Evolutionary conservation across 2,329 filamentous ascomycete genomes (phyloP).

Genomic region (Drechslerella coelobrocha): DNA sequence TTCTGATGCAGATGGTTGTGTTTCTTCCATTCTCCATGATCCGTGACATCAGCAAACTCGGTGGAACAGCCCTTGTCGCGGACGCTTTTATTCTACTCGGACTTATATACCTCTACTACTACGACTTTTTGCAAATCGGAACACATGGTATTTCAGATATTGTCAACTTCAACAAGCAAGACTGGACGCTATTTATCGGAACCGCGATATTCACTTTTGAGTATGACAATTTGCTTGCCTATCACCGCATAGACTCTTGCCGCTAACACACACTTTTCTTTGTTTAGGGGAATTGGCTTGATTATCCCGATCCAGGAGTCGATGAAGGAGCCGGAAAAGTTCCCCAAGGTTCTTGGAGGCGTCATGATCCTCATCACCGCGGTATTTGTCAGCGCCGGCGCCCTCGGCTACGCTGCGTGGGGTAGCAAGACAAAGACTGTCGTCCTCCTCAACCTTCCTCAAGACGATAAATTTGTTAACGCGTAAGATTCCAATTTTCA

Average conservation of each 20-base stretch:
- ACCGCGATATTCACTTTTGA: constrained; percentile 99
- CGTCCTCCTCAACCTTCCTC: constrained; percentile 91
- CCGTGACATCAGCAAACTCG: constrained; percentile 95
- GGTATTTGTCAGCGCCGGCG: constrained; percentile 88
- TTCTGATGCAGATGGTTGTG: constrained; percentile 91
- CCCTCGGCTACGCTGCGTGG: constrained; percentile 93
- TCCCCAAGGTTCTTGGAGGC: constrained; percentile 82
- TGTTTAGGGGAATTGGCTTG: constrained; percentile 75
- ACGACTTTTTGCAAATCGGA: constrained; percentile 83
- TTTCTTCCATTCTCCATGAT: constrained; percentile 94
- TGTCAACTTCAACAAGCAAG: constrained; percentile 82
- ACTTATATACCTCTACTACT: constrained; percentile 93
- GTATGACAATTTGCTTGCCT: not conserved
- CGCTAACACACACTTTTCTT: constrained; percentile 5
- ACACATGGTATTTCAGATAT: constrained; percentile 78
- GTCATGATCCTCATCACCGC: constrained; percentile 96
- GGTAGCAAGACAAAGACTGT: constrained; percentile 95
- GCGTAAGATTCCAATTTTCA: constrained; percentile 58
- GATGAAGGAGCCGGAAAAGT: constrained; percentile 89
- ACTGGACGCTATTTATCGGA: constrained; percentile 98
- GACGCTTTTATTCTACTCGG: constrained; percentile 94
- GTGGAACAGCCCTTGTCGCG: constrained; percentile 89
- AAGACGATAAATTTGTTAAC: constrained; percentile 94
- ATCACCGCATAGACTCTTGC: not conserved
- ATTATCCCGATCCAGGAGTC: constrained; percentile 98